Conservation (phyloP, 805 yeast species). For the Sugiyamaella marilandica region DNA sequence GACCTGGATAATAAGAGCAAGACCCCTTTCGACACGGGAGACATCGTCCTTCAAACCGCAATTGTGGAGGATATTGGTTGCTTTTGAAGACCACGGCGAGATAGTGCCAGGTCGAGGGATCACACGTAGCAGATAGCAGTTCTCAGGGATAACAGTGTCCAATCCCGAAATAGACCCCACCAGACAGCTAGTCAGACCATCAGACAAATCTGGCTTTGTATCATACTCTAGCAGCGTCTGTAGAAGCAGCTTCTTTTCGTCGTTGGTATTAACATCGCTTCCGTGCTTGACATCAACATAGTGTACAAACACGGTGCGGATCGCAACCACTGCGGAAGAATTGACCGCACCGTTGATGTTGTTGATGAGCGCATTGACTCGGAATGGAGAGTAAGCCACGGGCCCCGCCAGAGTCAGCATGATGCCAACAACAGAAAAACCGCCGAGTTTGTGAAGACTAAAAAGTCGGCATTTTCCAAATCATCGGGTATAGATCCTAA, state of each 20-base stretch:
- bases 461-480: not conserved
- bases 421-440: constrained; percentile 1
- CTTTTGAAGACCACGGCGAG: constrained; percentile 99
- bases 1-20: constrained; percentile 65
- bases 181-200: constrained; percentile 41
- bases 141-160: constrained; percentile 30
- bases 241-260: constrained; percentile 39
- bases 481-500: not conserved
- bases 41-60: constrained; percentile 73
- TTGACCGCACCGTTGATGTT: constrained; percentile 70
- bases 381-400: constrained; percentile 78
- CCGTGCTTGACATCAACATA: constrained; percentile 56
- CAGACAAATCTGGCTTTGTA: constrained; percentile 51
- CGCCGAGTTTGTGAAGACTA: constrained; percentile 2
- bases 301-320: constrained; percentile 75
- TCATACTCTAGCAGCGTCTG: constrained; percentile 71
- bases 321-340: constrained; percentile 59
- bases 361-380: constrained; percentile 66
- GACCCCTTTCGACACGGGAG: constrained; percentile 88
- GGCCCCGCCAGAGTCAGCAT: constrained; percentile 74
- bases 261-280: constrained; percentile 28
- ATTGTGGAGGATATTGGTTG: constrained; percentile 86
- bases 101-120: constrained; percentile 94
- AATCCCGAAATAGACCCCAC: constrained; percentile 34
- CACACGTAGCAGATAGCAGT: constrained; percentile 60